Evolutionary conservation across 83 land plant species (phyloP), one percentile per base, ranked within the genome.

Genomic region (Diphasiastrum complanatum): DNA sequence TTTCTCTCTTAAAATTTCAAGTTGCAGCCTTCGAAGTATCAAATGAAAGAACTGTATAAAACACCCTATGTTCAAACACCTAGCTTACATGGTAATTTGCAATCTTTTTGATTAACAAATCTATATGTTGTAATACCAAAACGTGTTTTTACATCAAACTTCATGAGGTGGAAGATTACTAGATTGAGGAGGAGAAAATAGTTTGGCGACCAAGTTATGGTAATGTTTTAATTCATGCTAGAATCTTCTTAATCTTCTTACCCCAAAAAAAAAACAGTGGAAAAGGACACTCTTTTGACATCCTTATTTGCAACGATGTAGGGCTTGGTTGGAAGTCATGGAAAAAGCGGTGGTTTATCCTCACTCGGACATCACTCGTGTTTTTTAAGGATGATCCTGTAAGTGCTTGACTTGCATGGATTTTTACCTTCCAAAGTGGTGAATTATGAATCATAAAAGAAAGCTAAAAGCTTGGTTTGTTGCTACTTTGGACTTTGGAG

Each of bases 321-420:
- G 98, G 98, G 36, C 54, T 92, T 31, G 96, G 98, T 31, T 92
- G 98, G 98, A 92, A 88, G 50, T 85, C 96, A 29, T 92, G 98
- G 98, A 92, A 92, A 75, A 83, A 77, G 55, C 83, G 98, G 4
- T 92, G 98, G 98, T 92, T 92, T 48, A 92, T 92, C 46, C 86
- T 92, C 4, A 92, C 96, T 10, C 85, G 98, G 40, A 92, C 91
- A 5, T 92, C 98, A 23, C 71, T 92, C 68, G 97, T 92, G 20
- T 92, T 92, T 78, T 92, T 89, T 52, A 85, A 85, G 50, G 89
- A 76, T 76, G 98, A 92, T 65, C 98, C 98, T 53, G 98, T 92
- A 55, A 84, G 96, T 70, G 63, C n/a, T n/a, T n/a, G n/a, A n/a
- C n/a, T n/a, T n/a, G n/a, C n/a, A n/a, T n/a, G n/a, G n/a, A n/a